These are phyloP conservation scores for Diphasiastrum complanatum DNA, from an alignment of 83 land plant genomes.

Conservation along the genomic window DNA sequence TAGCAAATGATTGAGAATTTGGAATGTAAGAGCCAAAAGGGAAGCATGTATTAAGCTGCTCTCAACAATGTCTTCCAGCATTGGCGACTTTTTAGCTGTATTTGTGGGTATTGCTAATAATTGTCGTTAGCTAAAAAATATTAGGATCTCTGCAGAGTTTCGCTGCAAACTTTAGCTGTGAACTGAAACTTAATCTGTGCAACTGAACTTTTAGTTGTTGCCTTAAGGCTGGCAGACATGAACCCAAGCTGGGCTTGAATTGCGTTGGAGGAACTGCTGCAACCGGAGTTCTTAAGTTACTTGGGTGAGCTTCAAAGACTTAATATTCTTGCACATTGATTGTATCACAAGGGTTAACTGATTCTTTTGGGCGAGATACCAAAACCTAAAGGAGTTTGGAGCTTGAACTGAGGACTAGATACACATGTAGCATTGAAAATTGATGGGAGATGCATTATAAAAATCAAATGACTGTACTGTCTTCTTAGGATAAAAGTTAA, in stretches of 20 bases:
- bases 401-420: too few relatives aligned
- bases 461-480: too few relatives aligned
- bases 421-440: too few relatives aligned
- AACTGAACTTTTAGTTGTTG: neutral
- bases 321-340: conserved; percentile 1
- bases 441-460: too few relatives aligned
- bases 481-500: too few relatives aligned
- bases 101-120: neutral
- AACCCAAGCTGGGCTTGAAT: conserved; percentile 79
- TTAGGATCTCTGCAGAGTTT: neutral
- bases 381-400: too few relatives aligned
- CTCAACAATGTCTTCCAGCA: too few relatives aligned
- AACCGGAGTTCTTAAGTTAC: conserved; percentile 71
- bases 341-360: conserved; percentile 6
- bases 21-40: too few relatives aligned
- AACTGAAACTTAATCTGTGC: too few relatives aligned
- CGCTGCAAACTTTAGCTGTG: too few relatives aligned
- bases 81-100: too few relatives aligned
- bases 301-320: conserved; percentile 46
- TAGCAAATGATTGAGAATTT: neutral
- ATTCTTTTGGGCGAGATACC: neutral
- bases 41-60: too few relatives aligned
- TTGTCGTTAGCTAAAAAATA: neutral
- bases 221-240: conserved; percentile 44
- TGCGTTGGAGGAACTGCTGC: conserved; percentile 97